Base-by-base conservation (phyloP, 106 monocot species). In the Posidonia australis region DNA sequence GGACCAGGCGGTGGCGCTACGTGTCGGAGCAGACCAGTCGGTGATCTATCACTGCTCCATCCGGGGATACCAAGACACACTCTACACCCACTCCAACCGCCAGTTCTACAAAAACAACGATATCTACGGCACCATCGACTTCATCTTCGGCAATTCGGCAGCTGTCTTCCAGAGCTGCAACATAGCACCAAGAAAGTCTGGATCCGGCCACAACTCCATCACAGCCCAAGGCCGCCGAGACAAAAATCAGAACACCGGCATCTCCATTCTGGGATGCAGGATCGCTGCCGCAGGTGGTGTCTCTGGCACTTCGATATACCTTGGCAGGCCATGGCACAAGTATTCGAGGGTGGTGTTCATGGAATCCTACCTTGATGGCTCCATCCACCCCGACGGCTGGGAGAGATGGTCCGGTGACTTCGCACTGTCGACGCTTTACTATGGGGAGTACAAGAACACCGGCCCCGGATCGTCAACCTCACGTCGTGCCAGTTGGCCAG, bases 361-460 rank as follows among this genome's bases (percentile, higher is more conserved):
- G 69, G 9, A 46, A 36, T 51, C 58, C 25, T 43, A 44, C 27
- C 24, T 69, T 10, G 69, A 58, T 29, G 58, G 26, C 10, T 57
- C 27, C 19, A 57, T 69, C 13, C 45, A 58, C 41, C 45, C 69
- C 13, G 27, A 22, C 11, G 69, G 69, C 13, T 69, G 58, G 58
- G 45, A 44, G 57, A n/a, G 45, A 1, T 69, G 69, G 69, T 43
- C 44, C 1, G 57, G 68, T 42, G 31, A 28, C 32, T 66, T 36
- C n/a, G 66, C 30, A 2, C 66, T 66, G n/a, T 30, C 26, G 10
- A 52, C 66, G 18, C 30, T 66, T 9, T 66, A 66, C 66, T 66
- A 36, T 29, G 66, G 66, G 18, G 80, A 81, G 80, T 81, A 72
- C 25, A 18, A 9, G 58, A 81, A 81, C 54, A 63, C 44, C 11